Evolutionary conservation across 2,329 filamentous ascomycete genomes (phyloP).

Genomic region (Colletotrichum truncatum): DNA sequence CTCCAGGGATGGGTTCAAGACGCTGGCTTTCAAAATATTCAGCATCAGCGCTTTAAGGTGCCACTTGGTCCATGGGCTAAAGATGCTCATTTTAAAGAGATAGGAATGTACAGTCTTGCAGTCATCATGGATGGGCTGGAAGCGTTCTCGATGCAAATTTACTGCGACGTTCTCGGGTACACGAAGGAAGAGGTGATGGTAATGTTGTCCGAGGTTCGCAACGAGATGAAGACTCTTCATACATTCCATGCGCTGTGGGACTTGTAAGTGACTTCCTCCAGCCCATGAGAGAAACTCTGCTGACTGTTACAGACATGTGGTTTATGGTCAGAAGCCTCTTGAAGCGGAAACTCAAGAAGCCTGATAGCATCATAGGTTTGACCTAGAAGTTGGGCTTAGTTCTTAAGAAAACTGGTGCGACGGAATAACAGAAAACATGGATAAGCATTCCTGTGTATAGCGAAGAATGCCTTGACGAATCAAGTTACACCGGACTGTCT

Average conservation of each 20-base stretch:
- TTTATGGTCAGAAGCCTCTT: constrained; percentile 26
- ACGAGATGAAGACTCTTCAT: constrained; percentile 35
- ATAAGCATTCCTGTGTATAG: no score
- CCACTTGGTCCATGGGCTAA: not conserved
- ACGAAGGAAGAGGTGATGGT: constrained; percentile 36
- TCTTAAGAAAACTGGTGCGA: no score
- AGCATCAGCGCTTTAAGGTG: not conserved
- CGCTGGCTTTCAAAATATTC: not conserved
- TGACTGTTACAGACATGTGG: constrained; percentile 15
- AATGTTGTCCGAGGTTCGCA: constrained; percentile 38
- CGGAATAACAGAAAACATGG: no score
- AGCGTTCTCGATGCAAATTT: constrained; percentile 36
- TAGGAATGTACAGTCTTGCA: constrained; percentile 33
- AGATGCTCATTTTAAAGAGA: not conserved
- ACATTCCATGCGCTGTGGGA: constrained; percentile 29
- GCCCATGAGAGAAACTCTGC: not conserved
- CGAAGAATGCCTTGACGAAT: no score
- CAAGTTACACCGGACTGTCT: no score
- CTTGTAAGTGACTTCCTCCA: constrained; percentile 20
- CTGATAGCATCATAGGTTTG: no score
- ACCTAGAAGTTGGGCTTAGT: no score
- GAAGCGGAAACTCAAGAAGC: no score
- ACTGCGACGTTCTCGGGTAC: constrained; percentile 42
- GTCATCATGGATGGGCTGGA: constrained; percentile 34
- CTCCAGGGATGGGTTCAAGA: not conserved